Conservation (phyloP, 768 basidiomycete genomes). For the Inosperma sp. region DNA sequence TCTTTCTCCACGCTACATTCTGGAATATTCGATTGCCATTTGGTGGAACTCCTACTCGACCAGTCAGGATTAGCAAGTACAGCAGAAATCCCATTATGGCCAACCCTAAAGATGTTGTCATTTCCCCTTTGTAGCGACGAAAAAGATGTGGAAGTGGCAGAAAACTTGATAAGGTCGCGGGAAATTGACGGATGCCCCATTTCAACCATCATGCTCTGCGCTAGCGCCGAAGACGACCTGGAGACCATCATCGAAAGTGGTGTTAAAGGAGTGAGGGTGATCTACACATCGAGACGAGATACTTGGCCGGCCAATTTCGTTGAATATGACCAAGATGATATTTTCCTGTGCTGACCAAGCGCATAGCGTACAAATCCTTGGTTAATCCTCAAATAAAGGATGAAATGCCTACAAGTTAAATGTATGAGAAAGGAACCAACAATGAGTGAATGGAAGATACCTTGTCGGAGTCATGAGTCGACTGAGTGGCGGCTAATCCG, state of each 20-base stretch:
- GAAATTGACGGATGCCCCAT: not conserved
- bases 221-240: not conserved
- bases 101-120: constrained; percentile 29
- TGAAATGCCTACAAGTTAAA: constrained; percentile 36
- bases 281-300: constrained; percentile 20
- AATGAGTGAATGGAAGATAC: constrained; percentile 20
- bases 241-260: not conserved
- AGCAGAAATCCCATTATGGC: constrained; percentile 28
- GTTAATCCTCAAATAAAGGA: constrained; percentile 49
- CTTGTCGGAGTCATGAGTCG: constrained; percentile 28
- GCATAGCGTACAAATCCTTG: not conserved
- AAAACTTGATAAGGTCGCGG: not conserved
- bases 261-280: constrained; percentile 1
- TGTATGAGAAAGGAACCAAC: not conserved
- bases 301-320: constrained; percentile 29
- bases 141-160: not conserved
- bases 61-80: constrained; percentile 4
- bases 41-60: constrained; percentile 28
- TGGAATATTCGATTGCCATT: constrained; percentile 18
- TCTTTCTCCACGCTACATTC: constrained; percentile 29
- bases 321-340: constrained; percentile 26
- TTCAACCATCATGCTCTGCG: not conserved
- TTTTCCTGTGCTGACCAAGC: not conserved
- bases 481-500: constrained; percentile 40
- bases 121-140: constrained; percentile 15